phyloP scores from a whole-genome alignment of 257 asterid species.

The Gardenia jasminoides region DNA sequence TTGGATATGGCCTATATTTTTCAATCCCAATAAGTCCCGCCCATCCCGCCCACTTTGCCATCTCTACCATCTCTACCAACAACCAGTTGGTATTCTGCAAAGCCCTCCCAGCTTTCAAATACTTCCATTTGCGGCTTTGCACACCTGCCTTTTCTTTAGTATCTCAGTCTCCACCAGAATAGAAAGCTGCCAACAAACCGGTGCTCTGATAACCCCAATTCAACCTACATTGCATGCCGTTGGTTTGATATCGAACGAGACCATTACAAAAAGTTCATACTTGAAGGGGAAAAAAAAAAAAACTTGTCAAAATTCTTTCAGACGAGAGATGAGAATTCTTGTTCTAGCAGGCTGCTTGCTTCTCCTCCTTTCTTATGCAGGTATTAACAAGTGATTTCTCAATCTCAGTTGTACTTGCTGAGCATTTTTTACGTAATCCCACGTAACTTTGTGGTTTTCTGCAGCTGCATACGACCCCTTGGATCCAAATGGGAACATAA shows the following conservation, averaged over 20 bases:
- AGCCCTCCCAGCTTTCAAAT: conserved; percentile 6
- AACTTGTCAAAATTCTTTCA: background rate
- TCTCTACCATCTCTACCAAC: too few relatives aligned
- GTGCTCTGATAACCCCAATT: background rate
- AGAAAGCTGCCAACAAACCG: background rate
- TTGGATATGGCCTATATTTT: too few relatives aligned
- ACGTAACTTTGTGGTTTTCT: background rate
- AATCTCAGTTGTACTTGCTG: background rate
- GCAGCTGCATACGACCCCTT: conserved; percentile 85
- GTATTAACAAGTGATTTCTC: conserved; percentile 24
- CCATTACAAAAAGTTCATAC: background rate
- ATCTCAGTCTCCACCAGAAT: conserved; percentile 4
- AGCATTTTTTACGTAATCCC: background rate
- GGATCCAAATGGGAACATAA: conserved; percentile 91
- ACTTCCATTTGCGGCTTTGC: background rate
- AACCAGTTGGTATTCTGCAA: conserved; percentile 67
- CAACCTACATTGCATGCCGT: background rate
- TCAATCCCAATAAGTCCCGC: too few relatives aligned
- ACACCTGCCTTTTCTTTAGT: conserved; percentile 9
- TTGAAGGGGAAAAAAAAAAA: background rate
- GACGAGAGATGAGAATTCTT: conserved; percentile 36
- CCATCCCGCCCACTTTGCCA: too few relatives aligned
- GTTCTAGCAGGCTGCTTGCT: conserved; percentile 29
- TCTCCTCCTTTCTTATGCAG: conserved; percentile 43
- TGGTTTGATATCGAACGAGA: conserved; percentile 1